phyloP scores from a whole-genome alignment of 1,284 basidiomycete genomes.

The Boletellus sp. region DNA sequence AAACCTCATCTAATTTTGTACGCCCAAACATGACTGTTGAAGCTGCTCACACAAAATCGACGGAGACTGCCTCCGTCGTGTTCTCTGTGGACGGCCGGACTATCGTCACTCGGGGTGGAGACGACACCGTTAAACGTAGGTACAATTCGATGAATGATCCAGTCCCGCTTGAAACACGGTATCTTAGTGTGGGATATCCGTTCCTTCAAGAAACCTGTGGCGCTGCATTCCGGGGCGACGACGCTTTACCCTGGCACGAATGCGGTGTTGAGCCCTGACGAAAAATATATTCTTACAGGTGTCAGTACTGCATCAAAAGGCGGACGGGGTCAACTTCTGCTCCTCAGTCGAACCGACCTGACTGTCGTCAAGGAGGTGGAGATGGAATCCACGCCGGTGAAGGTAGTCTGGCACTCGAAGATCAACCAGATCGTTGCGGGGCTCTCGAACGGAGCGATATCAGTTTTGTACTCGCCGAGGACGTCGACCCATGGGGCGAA shows the following conservation, averaged over 20 bases:
- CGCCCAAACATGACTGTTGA: slow-evolving; percentile 85
- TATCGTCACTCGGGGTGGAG: slow-evolving; percentile 84
- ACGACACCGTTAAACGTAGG: slow-evolving; percentile 92
- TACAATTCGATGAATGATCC: slow-evolving; percentile 17
- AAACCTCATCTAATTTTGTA: slow-evolving; percentile 86
- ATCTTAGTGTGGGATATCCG: slow-evolving; percentile 88
- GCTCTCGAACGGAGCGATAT: slow-evolving; percentile 83
- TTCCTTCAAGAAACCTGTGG: slow-evolving; percentile 83
- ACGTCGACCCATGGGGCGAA: slow-evolving; percentile 91
- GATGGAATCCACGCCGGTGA: slow-evolving; percentile 79
- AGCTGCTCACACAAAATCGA: slow-evolving; percentile 79
- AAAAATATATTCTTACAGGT: slow-evolving; percentile 83
- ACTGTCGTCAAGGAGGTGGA: slow-evolving; percentile 62
- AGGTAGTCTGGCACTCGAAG: slow-evolving; percentile 91
- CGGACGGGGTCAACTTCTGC: slow-evolving; percentile 68
- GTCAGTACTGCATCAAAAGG: slow-evolving; percentile 62
- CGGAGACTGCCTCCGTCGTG: slow-evolving; percentile 79
- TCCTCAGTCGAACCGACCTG: slow-evolving; percentile 68
- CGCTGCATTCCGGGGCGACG: slow-evolving; percentile 58
- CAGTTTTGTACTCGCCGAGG: slow-evolving; percentile 86
- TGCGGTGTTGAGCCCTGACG: slow-evolving; percentile 90
- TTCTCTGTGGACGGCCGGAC: slow-evolving; percentile 84
- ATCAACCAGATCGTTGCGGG: slow-evolving; percentile 95
- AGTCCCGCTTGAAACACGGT: slow-evolving; percentile 4
- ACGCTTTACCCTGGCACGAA: slow-evolving; percentile 89